A percentile compares a stretch with the other conserved stretches of the same genome.
phyloP scores from a whole-genome alignment of 257 asterid genomes.

The Verbascum thapsus region DNA sequence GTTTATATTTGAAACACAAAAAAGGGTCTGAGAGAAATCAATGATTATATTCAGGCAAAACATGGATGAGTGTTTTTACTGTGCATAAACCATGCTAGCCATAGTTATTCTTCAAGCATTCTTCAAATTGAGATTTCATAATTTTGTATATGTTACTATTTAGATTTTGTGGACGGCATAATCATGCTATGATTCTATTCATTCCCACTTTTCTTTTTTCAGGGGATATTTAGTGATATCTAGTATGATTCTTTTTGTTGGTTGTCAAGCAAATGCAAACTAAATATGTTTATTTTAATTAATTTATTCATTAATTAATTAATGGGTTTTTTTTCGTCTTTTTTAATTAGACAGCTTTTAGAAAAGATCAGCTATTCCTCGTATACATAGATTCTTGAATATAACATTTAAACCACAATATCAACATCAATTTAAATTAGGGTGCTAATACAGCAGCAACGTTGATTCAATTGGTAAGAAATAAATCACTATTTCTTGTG shows the following conservation, averaged over 20 bases:
- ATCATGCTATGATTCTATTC: slow-evolving; percentile 29
- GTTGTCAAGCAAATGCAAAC: background rate
- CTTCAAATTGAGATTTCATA: background rate
- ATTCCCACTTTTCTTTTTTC: slow-evolving; percentile 4
- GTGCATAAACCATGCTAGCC: slow-evolving; percentile 2
- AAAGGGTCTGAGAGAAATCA: background rate
- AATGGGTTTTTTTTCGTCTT: background rate
- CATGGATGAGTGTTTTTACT: background rate
- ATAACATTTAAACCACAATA: too few relatives aligned
- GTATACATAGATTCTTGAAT: background rate
- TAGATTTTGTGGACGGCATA: slow-evolving; percentile 38
- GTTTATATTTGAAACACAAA: background rate
- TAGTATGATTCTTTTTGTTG: slow-evolving; percentile 2
- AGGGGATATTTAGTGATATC: slow-evolving; percentile 10
- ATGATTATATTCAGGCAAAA: slow-evolving; percentile 8
- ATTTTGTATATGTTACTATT: background rate
- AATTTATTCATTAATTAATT: background rate
- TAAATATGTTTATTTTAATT: background rate
- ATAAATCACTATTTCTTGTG: too few relatives aligned
- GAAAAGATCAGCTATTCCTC: too few relatives aligned
- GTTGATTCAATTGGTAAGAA: too few relatives aligned
- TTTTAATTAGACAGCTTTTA: background rate
- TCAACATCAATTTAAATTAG: too few relatives aligned
- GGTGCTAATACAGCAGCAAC: too few relatives aligned
- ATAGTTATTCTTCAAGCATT: slow-evolving; percentile 4